phyloP scores from a whole-genome alignment of 2,329 filamentous ascomycete species.

The Geosmithia putterillii region DNA sequence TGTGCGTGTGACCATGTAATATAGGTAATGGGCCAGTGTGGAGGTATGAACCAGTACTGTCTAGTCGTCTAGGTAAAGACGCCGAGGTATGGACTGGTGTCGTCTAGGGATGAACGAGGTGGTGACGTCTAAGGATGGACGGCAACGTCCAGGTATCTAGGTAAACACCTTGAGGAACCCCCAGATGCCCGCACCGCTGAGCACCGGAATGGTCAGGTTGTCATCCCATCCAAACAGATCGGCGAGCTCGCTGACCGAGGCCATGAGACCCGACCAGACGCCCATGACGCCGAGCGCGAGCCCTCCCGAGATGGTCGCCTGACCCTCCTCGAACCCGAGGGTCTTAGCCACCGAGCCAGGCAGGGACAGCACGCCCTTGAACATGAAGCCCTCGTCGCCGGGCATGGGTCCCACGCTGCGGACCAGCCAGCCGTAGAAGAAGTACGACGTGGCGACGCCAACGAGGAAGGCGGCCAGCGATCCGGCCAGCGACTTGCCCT shows the following conservation, averaged over 20 bases:
- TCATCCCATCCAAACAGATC: slow-evolving; percentile 94
- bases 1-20: too few species aligned
- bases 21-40: too few species aligned
- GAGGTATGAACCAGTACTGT: too few species aligned
- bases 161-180: slow-evolving; percentile 83
- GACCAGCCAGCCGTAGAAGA: slow-evolving; percentile 82
- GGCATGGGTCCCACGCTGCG: slow-evolving; percentile 54
- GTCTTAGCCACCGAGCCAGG: slow-evolving; percentile 45
- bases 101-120: too few species aligned
- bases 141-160: too few species aligned
- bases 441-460: slow-evolving; percentile 68
- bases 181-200: slow-evolving; percentile 83
- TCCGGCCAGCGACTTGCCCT: slow-evolving; percentile 85
- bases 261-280: slow-evolving; percentile 77
- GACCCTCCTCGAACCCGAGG: slow-evolving; percentile 41
- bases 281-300: slow-evolving; percentile 71
- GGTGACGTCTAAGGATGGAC: too few species aligned
- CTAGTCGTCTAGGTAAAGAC: too few species aligned
- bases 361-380: slow-evolving; percentile 62
- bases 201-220: slow-evolving; percentile 88
- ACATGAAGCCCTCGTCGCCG: slow-evolving; percentile 64
- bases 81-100: too few species aligned
- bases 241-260: slow-evolving; percentile 78
- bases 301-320: slow-evolving; percentile 52
- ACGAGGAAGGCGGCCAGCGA: slow-evolving; percentile 73